Base-by-base conservation (phyloP, 768 basidiomycete species). In the Dacryopinax primogenitus region DNA sequence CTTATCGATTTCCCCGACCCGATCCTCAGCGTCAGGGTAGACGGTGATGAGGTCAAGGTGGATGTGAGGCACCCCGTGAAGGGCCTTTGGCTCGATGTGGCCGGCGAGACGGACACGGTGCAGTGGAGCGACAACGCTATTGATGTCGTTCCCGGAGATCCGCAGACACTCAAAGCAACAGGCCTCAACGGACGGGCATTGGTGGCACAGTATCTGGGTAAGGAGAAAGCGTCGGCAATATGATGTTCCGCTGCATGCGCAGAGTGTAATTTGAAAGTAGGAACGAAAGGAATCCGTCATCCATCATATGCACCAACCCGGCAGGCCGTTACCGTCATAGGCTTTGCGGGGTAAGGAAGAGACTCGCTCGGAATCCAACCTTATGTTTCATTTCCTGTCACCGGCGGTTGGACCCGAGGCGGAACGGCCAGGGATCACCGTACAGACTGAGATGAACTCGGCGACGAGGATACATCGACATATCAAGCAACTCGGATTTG, bases 1-100 rank as follows among this genome's bases (percentile, higher is more conserved):
- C 67, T 70, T 61, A 41, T 75, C 34, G 72, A 72, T n/a, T 70
- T 73, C 64, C 74, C 74, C 30, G 70, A 74, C 28, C 75, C 75
- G 0, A 67, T 35, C 16, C 66, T 74, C 28, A 33, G 37, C 2
- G 64, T 68, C 15, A 26, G 26, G 1, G 44, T 64, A 9, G 65
- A 62, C 1, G 68, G 65, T 3, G 70, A 69, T 15, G 33, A 36
- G 9, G 33, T 74, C 6, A 62, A 15, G 9, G 33, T 73, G 4
- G 33, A 66, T 16, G 73, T 64, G 33, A 36, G 41, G 37, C 65
- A 67, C 21, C 73, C 73, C 30, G 65, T 71, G 16, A 73, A 73
- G 63, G 71, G 70, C 1, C 67, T 72, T 3, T 65, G 71, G 18
- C 64, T 74, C 30, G 67, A 66, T 45, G 71, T 71, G n/a, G 66